Conservation (phyloP, 2,329 filamentous ascomycete genomes). For the Tolypocladium nubicola region DNA sequence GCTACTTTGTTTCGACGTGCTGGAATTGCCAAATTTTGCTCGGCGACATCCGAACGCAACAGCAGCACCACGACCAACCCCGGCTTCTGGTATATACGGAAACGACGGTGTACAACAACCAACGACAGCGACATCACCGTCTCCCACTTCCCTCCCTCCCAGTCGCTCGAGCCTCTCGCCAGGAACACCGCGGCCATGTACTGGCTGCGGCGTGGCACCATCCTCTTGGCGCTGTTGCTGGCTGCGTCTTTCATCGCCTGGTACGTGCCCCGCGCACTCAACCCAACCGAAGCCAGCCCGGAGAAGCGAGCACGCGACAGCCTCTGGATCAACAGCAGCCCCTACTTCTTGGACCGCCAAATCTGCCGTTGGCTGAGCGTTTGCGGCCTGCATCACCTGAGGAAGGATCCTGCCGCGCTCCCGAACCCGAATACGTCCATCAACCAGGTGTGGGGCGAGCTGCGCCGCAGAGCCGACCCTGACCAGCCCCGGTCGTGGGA, state of each 20-base stretch:
- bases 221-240: constrained; percentile 27
- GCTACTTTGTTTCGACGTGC: not conserved
- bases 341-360: constrained; percentile 65
- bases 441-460: constrained; percentile 21
- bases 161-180: not conserved
- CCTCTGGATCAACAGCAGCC: constrained; percentile 60
- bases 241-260: constrained; percentile 37
- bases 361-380: constrained; percentile 69
- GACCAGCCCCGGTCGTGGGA: constrained; percentile 7
- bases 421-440: constrained; percentile 5
- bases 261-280: constrained; percentile 43
- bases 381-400: constrained; percentile 68
- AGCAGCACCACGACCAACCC: not conserved
- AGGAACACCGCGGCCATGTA: constrained; percentile 24
- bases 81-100: not conserved
- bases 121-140: not conserved
- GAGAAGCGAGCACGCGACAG: constrained; percentile 52
- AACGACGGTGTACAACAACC: not conserved
- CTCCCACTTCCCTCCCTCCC: not conserved
- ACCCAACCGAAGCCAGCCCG: constrained; percentile 51
- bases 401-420: constrained; percentile 43
- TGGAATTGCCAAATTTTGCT: not conserved
- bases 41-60: not conserved
- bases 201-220: constrained; percentile 33
- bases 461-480: constrained; percentile 13